Base-by-base conservation (phyloP, 306 rosid genomes). In the Arachis stenosperma region DNA sequence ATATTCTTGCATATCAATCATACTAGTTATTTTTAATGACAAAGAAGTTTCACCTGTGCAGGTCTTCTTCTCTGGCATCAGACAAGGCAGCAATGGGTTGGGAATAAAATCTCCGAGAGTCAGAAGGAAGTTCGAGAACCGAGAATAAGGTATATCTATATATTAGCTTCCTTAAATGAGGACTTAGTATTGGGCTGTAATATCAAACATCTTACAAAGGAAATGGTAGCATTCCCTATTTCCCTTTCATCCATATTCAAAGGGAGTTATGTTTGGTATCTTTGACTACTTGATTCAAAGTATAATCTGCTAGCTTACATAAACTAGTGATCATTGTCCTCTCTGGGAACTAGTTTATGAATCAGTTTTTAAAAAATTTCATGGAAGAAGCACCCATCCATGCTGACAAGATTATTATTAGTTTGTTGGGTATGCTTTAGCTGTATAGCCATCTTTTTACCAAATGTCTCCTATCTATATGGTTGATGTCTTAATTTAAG, bases 21-120 rank as follows among this genome's bases (percentile, higher is more conserved):
- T n/a, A 63, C 56, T 48, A 53, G 61, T 30, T 27, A 22, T 22
- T 60, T 27, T 52, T 52, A 67, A 29, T 78, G 42, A 56, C 55
- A 55, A n/a, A 70, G 58, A 72, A 42, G 47, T 73, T 72, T 36
- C 74, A 60, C 81, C 75, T 56, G 59, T 81, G 85, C 88, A 93
- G 98, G 98, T 69, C 83, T 89, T 60, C 70, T 82, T 86, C 85
- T 85, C 50, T 93, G 98, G 97, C 84, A 89, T 75, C 88, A 86
- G 82, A 74, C 76, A 37, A 86, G 98, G 82, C 88, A 84, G 78
- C 89, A 91, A 77, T 93, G 97, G 98, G 15, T 77, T 73, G 92
- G 86, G 82, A 86, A 76, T 57, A 87, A 77, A 74, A 78, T 6
- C 64, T 77, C 84, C 6, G 59, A 77, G 74, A 75, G 55, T 61